Conservation (phyloP, 73 alveolate species). For the Paramecium bursaria region DNA sequence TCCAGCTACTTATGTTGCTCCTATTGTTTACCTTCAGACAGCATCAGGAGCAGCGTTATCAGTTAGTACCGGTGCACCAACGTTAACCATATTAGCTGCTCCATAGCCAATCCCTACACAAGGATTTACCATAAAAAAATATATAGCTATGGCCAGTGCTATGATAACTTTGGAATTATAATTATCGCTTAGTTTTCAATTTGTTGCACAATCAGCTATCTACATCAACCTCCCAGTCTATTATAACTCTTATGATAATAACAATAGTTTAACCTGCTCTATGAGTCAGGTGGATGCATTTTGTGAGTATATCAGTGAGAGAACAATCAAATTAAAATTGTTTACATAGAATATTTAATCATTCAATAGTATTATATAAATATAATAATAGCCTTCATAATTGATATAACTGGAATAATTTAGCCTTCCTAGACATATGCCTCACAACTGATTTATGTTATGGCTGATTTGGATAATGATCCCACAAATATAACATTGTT, state of each 20-base stretch:
- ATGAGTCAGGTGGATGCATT: conserved; percentile 31
- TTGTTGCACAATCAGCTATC: not conserved
- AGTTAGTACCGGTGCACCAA: not conserved
- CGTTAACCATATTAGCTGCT: not conserved
- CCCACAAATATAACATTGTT: not conserved
- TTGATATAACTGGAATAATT: conserved; percentile 8
- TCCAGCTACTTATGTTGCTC: conserved; percentile 15
- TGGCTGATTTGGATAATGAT: conserved; percentile 18
- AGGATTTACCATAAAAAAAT: conserved; percentile 6
- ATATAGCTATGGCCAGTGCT: not conserved
- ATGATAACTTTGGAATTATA: not conserved
- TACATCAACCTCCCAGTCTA: conserved; percentile 20
- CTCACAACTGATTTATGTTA: not conserved
- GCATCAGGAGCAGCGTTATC: not conserved
- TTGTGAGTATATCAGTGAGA: conserved; percentile 25
- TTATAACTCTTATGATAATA: conserved; percentile 38
- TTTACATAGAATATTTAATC: conserved; percentile 13
- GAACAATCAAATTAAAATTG: conserved; percentile 21
- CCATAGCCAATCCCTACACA: not conserved
- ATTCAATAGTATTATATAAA: not conserved
- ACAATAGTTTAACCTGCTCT: conserved; percentile 20
- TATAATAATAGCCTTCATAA: too few species aligned
- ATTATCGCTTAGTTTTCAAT: not conserved
- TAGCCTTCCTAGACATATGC: not conserved
- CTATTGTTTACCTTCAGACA: not conserved